These are phyloP conservation scores for Begonia masoniana DNA, from an alignment of 306 rosid genomes.

Conservation along the genomic window DNA sequence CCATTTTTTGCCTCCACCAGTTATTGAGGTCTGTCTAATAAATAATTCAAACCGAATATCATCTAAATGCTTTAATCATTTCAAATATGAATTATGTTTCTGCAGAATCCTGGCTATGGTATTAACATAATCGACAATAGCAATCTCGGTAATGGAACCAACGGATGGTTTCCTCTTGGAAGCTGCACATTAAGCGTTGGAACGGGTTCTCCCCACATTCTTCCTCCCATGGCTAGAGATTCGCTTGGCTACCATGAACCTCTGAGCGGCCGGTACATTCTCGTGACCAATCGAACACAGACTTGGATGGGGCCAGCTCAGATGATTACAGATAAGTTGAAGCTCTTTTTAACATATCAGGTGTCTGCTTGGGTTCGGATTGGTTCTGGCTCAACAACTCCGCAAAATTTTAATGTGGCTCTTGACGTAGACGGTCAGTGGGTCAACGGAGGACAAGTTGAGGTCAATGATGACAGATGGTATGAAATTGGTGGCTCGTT, in stretches of 20 bases:
- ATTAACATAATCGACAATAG: conserved; percentile 70
- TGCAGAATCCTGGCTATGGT: conserved; percentile 60
- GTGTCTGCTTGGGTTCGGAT: conserved; percentile 86
- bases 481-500: conserved; percentile 90
- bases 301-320: conserved; percentile 99
- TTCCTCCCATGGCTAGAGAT: conserved; percentile 96
- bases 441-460: conserved; percentile 86
- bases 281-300: conserved; percentile 71
- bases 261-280: conserved; percentile 55
- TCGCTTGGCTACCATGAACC: conserved; percentile 71
- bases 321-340: conserved; percentile 64
- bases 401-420: conserved; percentile 63
- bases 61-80: too few relatives aligned
- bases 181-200: conserved; percentile 60
- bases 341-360: conserved; percentile 73
- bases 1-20: conserved; percentile 27
- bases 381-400: conserved; percentile 49
- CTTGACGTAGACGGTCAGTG: conserved; percentile 74
- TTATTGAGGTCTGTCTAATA: conserved; percentile 39
- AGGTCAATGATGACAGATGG: conserved; percentile 49
- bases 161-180: conserved; percentile 84
- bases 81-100: conserved; percentile 2
- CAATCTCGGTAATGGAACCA: conserved; percentile 50
- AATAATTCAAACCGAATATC: not conserved
- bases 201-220: conserved; percentile 65